Base-by-base conservation (phyloP, 305 asterid genomes). In the Withania somnifera region DNA sequence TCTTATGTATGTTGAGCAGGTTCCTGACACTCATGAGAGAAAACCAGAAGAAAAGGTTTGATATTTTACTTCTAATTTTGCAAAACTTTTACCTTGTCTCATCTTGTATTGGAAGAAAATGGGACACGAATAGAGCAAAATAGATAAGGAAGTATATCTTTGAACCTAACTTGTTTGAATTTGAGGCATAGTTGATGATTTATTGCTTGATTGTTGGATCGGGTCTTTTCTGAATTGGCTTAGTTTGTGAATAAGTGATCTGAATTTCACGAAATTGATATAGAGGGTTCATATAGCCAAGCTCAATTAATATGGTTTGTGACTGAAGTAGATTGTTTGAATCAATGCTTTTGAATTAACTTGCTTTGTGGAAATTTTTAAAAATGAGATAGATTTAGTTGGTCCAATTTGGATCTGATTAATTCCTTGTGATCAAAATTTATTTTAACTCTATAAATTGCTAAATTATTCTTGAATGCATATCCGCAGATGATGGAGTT, bases 31-130 rank as follows among this genome's bases (percentile, higher is more conserved):
- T 34, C 88, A 87, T 86, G 95, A 91, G 82, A 87, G 85, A 89
- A 95, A 93, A 85, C 95, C 92, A 34, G 93, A 92, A 5, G 97
- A 92, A 54, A 93, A 95, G 97, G 98, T 92, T 5, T 7, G 36
- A 42, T 34, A n/a, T 60, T 14, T 7, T 17, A 17, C 36, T 24
- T 9, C 11, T 22, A 24, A 9, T 20, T 15, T 20, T 24, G 26
- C 34, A 14, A 13, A 24, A 24, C 38, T 73, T 0, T 73, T 47
- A 24, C 40, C 57, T 24, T 40, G 50, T 69, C 19, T 4, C 13
- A 26, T 26, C 34, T 11, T 15, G 57, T 47, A 47, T 73, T 0
- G 17, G 20, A 45, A 26, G 79, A 0, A 73, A 73, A 22, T 24
- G 38, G 38, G 22, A 14, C 1, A 7, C 0, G 6, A 69, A 69